phyloP scores from a whole-genome alignment of 179 eudicot species.

The Pouteria campechiana region DNA sequence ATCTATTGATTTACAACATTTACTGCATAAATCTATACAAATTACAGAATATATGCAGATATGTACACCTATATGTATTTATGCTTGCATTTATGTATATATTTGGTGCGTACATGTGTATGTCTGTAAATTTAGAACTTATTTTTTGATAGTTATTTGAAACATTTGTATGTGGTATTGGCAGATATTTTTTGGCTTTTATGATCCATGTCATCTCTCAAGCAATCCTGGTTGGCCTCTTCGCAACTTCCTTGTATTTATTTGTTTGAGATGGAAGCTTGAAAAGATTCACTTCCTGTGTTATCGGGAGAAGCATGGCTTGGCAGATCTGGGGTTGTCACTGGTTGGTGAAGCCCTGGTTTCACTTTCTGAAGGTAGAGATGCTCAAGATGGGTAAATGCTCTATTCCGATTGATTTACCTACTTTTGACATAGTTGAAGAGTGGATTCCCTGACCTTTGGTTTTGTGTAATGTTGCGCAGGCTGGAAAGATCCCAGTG shows the following conservation, averaged over 20 bases:
- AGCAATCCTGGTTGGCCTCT: conserved; percentile 93
- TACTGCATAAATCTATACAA: too few species aligned
- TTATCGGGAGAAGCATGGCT: conserved; percentile 89
- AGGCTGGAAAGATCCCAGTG: conserved; percentile 47
- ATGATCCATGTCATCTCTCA: conserved; percentile 84
- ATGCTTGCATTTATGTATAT: too few species aligned
- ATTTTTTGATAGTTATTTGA: too few species aligned
- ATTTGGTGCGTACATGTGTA: too few species aligned
- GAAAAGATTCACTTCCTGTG: conserved; percentile 57
- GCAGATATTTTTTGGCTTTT: conserved; percentile 85
- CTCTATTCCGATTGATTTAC: conserved; percentile 4
- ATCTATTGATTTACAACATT: too few species aligned
- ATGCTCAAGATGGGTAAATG: conserved; percentile 13
- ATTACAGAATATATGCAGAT: too few species aligned
- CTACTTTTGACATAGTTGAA: neutral
- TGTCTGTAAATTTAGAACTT: too few species aligned
- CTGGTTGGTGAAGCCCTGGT: conserved; percentile 73
- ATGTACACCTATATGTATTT: too few species aligned
- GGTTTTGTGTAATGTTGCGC: conserved; percentile 4
- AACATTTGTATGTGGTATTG: conserved; percentile 8
- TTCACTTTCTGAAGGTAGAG: conserved; percentile 70
- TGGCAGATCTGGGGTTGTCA: conserved; percentile 65
- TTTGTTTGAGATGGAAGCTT: conserved; percentile 64
- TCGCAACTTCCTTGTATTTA: conserved; percentile 66
- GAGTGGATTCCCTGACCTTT: neutral